Percentiles rank a stretch among this genome's conserved stretches.
phyloP scores from a whole-genome alignment of 345 rosid genomes.

The Hirschfeldia incana region DNA sequence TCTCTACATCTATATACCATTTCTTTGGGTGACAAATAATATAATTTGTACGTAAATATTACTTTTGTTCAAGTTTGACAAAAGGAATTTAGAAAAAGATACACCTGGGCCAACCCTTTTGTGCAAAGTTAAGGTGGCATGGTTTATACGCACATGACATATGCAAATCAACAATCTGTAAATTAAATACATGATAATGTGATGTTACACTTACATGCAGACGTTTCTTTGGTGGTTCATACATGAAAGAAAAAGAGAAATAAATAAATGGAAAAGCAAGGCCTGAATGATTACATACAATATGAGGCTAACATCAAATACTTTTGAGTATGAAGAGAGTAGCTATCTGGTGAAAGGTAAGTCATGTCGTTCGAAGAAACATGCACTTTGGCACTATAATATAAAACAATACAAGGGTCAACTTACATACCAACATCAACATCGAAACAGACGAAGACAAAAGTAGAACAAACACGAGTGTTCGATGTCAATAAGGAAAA shows the following conservation, averaged over 20 bases:
- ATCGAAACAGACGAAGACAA: slow-evolving; percentile 36
- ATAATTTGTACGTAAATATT: neutral
- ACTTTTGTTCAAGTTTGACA: neutral
- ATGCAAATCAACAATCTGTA: slow-evolving; percentile 3
- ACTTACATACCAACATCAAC: slow-evolving; percentile 17
- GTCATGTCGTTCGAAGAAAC: slow-evolving; percentile 32
- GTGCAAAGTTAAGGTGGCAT: slow-evolving; percentile 12
- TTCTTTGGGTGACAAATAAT: neutral
- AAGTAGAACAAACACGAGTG: slow-evolving; percentile 31
- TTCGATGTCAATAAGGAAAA: slow-evolving; percentile 30
- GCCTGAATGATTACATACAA: slow-evolving; percentile 23
- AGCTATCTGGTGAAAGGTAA: slow-evolving; percentile 27
- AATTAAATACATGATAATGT: neutral
- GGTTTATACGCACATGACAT: slow-evolving; percentile 19
- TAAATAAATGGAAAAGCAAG: slow-evolving; percentile 22
- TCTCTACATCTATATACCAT: neutral
- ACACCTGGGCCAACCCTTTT: neutral
- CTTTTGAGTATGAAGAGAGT: slow-evolving; percentile 28
- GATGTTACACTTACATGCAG: slow-evolving; percentile 29
- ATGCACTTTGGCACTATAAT: slow-evolving; percentile 13
- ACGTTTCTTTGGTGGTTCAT: slow-evolving; percentile 4
- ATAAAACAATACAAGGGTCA: slow-evolving; percentile 41
- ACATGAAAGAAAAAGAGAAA: neutral
- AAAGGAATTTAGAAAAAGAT: neutral
- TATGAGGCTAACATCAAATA: slow-evolving; percentile 9